Evolutionary conservation across 2,329 filamentous ascomycete genomes (phyloP).

Genomic region (Ophiostoma perfectum): DNA sequence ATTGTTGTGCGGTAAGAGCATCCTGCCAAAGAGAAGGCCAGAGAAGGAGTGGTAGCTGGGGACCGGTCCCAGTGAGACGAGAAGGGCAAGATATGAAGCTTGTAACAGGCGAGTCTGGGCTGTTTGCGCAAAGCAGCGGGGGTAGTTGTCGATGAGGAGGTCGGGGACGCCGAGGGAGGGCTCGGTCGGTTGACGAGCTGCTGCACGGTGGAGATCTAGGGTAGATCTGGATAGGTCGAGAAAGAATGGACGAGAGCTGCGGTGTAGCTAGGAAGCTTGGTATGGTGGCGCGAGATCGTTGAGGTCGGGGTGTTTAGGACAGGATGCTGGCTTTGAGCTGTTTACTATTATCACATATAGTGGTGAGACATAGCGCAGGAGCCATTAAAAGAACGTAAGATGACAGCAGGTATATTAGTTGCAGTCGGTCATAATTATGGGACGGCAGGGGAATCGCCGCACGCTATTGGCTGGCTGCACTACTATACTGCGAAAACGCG

Average conservation of each 20-base stretch:
- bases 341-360: background rate
- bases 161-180: background rate
- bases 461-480: background rate
- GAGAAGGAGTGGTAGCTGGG: background rate
- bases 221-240: background rate
- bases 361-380: background rate
- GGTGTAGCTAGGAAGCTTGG: background rate
- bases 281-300: slow-evolving; percentile 6
- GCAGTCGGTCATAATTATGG: background rate
- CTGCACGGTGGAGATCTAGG: no score
- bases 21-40: slow-evolving; percentile 18
- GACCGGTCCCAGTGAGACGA: background rate
- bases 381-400: background rate
- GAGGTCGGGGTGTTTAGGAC: background rate
- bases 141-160: background rate
- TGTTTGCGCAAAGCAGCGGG: background rate
- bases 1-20: slow-evolving; percentile 19
- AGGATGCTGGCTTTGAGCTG: background rate
- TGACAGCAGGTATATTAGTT: slow-evolving; percentile 6
- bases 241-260: background rate
- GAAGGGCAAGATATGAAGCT: background rate
- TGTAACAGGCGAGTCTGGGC: background rate
- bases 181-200: background rate
- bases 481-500: slow-evolving; percentile 1
- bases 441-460: background rate